Base-by-base conservation (phyloP, 2,329 filamentous ascomycete species). In the Aureobasidium sp. region DNA sequence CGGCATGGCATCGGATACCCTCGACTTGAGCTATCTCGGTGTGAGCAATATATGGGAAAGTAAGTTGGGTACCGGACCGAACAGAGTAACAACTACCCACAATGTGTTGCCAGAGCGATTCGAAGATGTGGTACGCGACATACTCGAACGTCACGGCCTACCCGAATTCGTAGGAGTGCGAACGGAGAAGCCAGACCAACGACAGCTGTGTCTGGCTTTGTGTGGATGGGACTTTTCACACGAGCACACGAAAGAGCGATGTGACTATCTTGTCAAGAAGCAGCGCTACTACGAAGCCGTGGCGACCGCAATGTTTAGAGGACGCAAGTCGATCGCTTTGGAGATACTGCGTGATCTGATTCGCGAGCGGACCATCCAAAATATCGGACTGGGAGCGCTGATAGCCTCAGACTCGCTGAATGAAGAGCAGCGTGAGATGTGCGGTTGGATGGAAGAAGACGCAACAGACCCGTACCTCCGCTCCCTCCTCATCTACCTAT, bases 21-120 rank as follows among this genome's bases (percentile, higher is more conserved):
- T 91, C 4, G 89, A 94, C 66, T 74, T 93, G 21, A 87, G 86
- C 67, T 94, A 88, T 67, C 77, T 93, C 61, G 90, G 90, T 1
- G 84, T 92, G 7, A 77, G 83, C 58, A 82, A 82, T 2, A 82
- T 94, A 60, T 93, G 89, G 88, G 86, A 88, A 63, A 69, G 69
- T 31, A 77, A 84, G 54, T 78, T 90, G 9, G 87, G 86, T 3
- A 66, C 64, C 17, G 64, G 65, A 31, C 61, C 62, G 3, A 66
- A 67, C 27, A 65, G 70, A 11, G 64, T 62, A 25, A 60, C 68
- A 1, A 33, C 49, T 10, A 45, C 58, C 13, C 46, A 50, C 17
- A 67, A 66, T 47, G 65, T 58, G 21, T 58, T 63, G 46, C 61
- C 63, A 25, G 64, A 64, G 23, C 66, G 62, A 33, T 64, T 70